Conservation (phyloP, 2,329 filamentous ascomycete species). For the Fusarium lyarnte region DNA sequence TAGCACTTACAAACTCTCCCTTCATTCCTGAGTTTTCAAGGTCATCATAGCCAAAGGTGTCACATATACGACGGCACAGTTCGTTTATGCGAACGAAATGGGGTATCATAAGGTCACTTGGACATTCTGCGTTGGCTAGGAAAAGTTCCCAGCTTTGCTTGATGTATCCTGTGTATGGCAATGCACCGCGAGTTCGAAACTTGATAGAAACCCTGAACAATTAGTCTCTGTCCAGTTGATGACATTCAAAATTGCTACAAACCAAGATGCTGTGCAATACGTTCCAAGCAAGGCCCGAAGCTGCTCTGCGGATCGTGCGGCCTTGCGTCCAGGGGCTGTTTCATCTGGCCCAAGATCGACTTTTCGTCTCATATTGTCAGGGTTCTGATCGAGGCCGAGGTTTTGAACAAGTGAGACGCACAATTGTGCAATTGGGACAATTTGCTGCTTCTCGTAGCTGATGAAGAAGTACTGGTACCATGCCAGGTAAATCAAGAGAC, state of each 20-base stretch:
- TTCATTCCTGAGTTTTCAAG: conserved; percentile 1
- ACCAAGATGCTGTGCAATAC: conserved; percentile 12
- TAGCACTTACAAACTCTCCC: conserved; percentile 10
- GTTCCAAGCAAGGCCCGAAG: conserved; percentile 13
- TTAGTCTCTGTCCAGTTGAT: rapidly evolving
- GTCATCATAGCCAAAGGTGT: conserved; percentile 13
- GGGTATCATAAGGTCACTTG: background rate
- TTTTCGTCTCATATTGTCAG: conserved; percentile 3
- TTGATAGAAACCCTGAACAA: conserved; percentile 5
- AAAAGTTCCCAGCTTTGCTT: conserved; percentile 4
- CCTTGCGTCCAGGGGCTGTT: background rate
- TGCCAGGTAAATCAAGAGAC: background rate
- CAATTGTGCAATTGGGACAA: conserved; percentile 4
- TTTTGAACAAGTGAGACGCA: conserved; percentile 3
- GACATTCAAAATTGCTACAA: background rate
- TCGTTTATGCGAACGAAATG: background rate
- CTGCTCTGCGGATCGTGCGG: background rate
- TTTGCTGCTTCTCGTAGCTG: conserved; percentile 11
- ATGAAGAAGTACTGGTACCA: conserved; percentile 23
- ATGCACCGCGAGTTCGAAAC: background rate
- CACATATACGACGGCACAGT: background rate
- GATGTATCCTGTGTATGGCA: conserved; percentile 11
- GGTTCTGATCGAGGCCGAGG: conserved; percentile 10
- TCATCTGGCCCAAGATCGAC: conserved; percentile 15
- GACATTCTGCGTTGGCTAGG: background rate